Evolutionary conservation across 257 asterid genomes (phyloP).

Genomic region (Euphrasia confusa): DNA sequence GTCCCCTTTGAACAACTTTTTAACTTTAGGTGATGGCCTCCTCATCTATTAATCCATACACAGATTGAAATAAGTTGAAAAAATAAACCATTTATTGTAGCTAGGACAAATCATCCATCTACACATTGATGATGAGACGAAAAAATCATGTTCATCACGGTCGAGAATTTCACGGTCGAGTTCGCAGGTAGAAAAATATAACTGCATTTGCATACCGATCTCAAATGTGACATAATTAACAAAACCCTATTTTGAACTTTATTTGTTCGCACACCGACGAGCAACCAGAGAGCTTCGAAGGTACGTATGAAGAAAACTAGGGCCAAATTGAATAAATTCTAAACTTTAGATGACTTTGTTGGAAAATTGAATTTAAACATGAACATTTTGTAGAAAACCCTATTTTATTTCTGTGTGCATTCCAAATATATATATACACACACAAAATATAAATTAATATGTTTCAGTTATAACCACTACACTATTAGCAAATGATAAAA

Average conservation of each 20-base stretch:
- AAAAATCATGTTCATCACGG: neutral
- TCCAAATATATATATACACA: neutral
- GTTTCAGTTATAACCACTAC: neutral
- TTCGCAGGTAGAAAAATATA: too few species aligned
- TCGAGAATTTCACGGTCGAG: constrained; percentile 20
- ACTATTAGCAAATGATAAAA: constrained; percentile 15
- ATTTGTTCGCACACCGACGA: too few species aligned
- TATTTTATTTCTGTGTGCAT: neutral
- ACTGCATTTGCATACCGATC: too few species aligned
- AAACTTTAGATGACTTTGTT: too few species aligned
- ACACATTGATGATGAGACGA: neutral
- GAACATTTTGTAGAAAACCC: too few species aligned
- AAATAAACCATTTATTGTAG: neutral
- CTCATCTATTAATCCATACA: constrained; percentile 18
- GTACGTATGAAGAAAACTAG: too few species aligned
- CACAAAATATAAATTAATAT: neutral
- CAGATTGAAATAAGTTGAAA: constrained; percentile 9
- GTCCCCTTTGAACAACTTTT: constrained; percentile 28
- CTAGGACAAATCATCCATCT: too few species aligned
- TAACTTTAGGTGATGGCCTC: constrained; percentile 26
- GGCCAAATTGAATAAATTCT: too few species aligned
- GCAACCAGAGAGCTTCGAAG: too few species aligned
- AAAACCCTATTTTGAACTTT: too few species aligned
- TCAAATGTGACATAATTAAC: too few species aligned
- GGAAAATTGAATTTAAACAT: too few species aligned